Evolutionary conservation across 495 filamentous ascomycete species (phyloP), one percentile per base, ranked within the genome.

Genomic region (Penicillium cosmopolitanum): DNA sequence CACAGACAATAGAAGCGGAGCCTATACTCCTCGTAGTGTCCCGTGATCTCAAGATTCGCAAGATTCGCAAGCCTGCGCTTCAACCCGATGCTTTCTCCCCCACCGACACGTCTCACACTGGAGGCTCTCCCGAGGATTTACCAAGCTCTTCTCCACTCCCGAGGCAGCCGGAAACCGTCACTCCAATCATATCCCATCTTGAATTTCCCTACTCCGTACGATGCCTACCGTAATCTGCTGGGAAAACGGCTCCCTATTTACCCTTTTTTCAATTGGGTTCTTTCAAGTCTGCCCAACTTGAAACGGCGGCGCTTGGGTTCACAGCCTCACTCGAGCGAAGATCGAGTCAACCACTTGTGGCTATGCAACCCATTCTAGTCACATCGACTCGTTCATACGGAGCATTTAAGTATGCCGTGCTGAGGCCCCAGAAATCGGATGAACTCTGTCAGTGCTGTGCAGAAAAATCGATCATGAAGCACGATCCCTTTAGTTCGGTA

Each of bases 31-130:
- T 1, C 19, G 2, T 21, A 21, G 19, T 15, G 11, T 48, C 46
- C 46, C 46, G 46, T 48, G 46, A 48, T 48, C 21, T 23, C 31
- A 46, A 25, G 55, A 58, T 65, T 61, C 55, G 63, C 63, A 65
- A 61, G 51, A 58, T 65, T 61, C 55, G 63, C 63, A 65, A 61
- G 51, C 58, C 36, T 58, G 57, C 58, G 58, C 58, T 58, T 61
- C 46, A 47, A 58, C 34, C 63, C 63, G 55, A 60, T 54, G 23
- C 35, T 34, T 8, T 51, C 25, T 54, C 28, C 42, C 19, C 57
- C 57, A 58, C 57, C 53, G 47, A 64, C 34, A 57, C 57, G 53
- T 60, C 19, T 35, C 52, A 36, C 28, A 8, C 18, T 51, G 46
- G 33, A 50, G 55, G 35, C 8, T 11, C 42, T 50, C 42, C 21